A percentile compares a stretch with the other conserved stretches of the same genome.
Conservation (phyloP, 129 eudicot species). For the Flaveria ramosissima region DNA sequence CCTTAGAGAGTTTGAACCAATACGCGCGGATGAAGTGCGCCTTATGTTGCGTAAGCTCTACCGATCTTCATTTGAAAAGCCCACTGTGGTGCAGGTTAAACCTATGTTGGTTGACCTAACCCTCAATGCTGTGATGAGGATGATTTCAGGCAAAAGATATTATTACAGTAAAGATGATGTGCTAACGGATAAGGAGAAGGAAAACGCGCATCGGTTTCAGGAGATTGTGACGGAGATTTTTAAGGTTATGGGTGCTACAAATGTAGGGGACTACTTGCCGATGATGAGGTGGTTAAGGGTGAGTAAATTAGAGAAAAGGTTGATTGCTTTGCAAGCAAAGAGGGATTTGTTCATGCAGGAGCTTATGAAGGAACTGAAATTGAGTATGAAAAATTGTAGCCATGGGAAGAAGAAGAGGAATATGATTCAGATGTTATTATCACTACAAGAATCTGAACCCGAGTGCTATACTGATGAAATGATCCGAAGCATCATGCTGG, state of each 20-base stretch:
- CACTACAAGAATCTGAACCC: constrained; percentile 27
- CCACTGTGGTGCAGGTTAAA: constrained; percentile 42
- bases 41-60: constrained; percentile 23
- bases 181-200: constrained; percentile 26
- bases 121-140: constrained; percentile 58
- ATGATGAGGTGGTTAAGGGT: constrained; percentile 19
- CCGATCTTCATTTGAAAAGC: background rate
- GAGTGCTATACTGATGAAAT: constrained; percentile 25
- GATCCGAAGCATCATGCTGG: constrained; percentile 23
- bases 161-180: constrained; percentile 45
- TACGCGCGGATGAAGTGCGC: constrained; percentile 41
- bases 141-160: too few species aligned
- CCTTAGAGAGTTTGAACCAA: constrained; percentile 30
- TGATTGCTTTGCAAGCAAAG: background rate
- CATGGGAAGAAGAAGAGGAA: constrained; percentile 17
- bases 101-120: constrained; percentile 45
- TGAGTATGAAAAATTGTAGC: background rate
- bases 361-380: background rate
- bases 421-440: constrained; percentile 21
- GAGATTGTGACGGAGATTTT: constrained; percentile 41
- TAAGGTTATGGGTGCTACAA: constrained; percentile 8
- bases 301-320: background rate
- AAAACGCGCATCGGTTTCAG: constrained; percentile 45
- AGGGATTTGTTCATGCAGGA: background rate
- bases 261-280: constrained; percentile 47